These are phyloP conservation scores for Xylaria sp. DNA, from an alignment of 2,329 filamentous ascomycete genomes.

Conservation along the genomic window DNA sequence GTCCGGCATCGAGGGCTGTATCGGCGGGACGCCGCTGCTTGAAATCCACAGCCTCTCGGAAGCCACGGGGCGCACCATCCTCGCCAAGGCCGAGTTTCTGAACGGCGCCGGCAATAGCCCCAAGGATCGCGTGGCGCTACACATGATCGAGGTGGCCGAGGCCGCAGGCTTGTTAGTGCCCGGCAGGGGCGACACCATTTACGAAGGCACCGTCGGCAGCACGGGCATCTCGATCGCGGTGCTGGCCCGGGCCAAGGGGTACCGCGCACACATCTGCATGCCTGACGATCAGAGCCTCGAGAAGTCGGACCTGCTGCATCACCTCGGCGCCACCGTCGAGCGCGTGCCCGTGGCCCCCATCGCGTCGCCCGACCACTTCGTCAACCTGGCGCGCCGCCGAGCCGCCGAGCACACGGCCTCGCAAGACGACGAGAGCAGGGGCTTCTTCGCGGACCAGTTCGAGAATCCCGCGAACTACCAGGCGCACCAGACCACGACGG, in stretches of 20 bases:
- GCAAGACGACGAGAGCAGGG: slow-evolving; percentile 70
- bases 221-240: slow-evolving; percentile 95
- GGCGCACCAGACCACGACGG: slow-evolving; percentile 84
- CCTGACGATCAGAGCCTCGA: slow-evolving; percentile 89
- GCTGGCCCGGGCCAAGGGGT: slow-evolving; percentile 87
- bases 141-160: slow-evolving; percentile 88
- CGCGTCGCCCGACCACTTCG: slow-evolving; percentile 91
- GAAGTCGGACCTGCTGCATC: slow-evolving; percentile 88
- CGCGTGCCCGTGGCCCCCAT: slow-evolving; percentile 91
- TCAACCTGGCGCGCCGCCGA: slow-evolving; percentile 85
- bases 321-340: slow-evolving; percentile 93
- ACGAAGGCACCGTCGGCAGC: slow-evolving; percentile 96
- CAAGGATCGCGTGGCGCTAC: slow-evolving; percentile 93
- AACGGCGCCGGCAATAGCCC: slow-evolving; percentile 95
- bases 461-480: slow-evolving; percentile 90
- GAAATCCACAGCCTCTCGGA: slow-evolving; percentile 86
- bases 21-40: slow-evolving; percentile 92
- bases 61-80: slow-evolving; percentile 86
- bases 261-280: slow-evolving; percentile 97
- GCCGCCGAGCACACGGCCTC: slow-evolving; percentile 77
- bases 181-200: slow-evolving; percentile 89
- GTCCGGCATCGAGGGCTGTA: slow-evolving; percentile 88
- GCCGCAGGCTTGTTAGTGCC: slow-evolving; percentile 78
- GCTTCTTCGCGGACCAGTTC: slow-evolving; percentile 97
- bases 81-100: slow-evolving; percentile 95